Evolutionary conservation across 441 rosid species (phyloP).

Genomic region (Euphorbia corollata): DNA sequence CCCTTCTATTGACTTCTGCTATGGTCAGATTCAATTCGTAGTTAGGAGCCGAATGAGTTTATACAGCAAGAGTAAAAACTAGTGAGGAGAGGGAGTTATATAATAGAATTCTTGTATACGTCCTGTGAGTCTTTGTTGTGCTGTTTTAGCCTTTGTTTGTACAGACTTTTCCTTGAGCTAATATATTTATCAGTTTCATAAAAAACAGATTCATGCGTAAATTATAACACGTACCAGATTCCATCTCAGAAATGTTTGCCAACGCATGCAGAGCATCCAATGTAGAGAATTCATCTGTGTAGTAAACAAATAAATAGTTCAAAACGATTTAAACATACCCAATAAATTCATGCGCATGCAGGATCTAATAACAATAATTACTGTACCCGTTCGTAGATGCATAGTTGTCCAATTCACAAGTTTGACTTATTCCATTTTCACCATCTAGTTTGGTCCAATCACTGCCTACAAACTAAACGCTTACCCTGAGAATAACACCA

Average conservation of each 20-base stretch:
- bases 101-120: not conserved
- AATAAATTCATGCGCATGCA: constrained; percentile 15
- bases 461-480: too few relatives aligned
- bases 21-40: not conserved
- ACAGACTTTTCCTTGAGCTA: too few relatives aligned
- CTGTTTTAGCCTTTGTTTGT: too few relatives aligned
- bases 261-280: constrained; percentile 63
- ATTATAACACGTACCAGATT: constrained; percentile 58
- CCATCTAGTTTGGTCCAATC: too few relatives aligned
- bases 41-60: not conserved
- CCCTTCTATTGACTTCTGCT: not conserved
- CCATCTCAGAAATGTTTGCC: constrained; percentile 56
- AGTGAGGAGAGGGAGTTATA: not conserved
- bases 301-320: constrained; percentile 11
- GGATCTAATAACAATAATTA: constrained; percentile 1
- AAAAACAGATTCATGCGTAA: constrained; percentile 9
- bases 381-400: not conserved
- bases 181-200: too few relatives aligned
- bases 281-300: constrained; percentile 57
- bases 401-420: constrained; percentile 4
- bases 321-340: not conserved
- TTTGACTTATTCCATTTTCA: too few relatives aligned
- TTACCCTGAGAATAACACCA: not conserved
- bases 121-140: too few relatives aligned
- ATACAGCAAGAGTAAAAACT: not conserved